Evolutionary conservation across 2,329 filamentous ascomycete species (phyloP), one percentile per base, ranked within the genome.

Genomic region (Colletotrichum salicis): DNA sequence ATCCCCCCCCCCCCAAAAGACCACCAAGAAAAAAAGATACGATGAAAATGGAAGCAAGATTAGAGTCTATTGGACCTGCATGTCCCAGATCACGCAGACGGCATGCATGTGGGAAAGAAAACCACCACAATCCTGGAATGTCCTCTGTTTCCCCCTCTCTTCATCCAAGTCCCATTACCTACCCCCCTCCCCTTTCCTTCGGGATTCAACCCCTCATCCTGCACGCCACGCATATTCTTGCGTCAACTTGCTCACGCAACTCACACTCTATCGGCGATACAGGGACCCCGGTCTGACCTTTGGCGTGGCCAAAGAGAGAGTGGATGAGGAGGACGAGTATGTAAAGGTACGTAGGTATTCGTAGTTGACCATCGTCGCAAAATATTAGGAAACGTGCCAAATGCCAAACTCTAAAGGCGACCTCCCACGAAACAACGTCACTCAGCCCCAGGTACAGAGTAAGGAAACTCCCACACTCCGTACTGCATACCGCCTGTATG

Each of bases 281-380:
- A 41, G 24, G 52, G 51, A 58, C 52, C 52, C 68, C 64, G 64
- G 64, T 54, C 54, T 63, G 68, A 31, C 24, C 41, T 19, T 48
- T 48, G 41, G 41, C 15, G 19, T 19, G 19, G 41, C 41, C 19
- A 4, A 48, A 22, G 41, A 48, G 7, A 48, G 41, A 11, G 41
- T 5, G 33, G 33, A 7, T 8, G 7, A 12, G 6, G 33, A 12
- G 33, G 33, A 10, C 11, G 7, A 7, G 33, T 48, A 61, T 33
- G 63, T 51, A 56, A 15, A 37, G 41, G 31, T 29, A 29, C 27
- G 27, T 29, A 56, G 15, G 41, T 19, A 52, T 15, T 51, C 33
- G 24, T 45, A 27, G 37, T 15, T 5, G 48, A 55, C 22, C 48
- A 62, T 27, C 37, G 8, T n/a, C n/a, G 56, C 33, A 12, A n/a